Percentiles rank a stretch among this genome's conserved stretches.
Conservation (phyloP, 2,329 filamentous ascomycete species). For the Didymella lethalis region DNA sequence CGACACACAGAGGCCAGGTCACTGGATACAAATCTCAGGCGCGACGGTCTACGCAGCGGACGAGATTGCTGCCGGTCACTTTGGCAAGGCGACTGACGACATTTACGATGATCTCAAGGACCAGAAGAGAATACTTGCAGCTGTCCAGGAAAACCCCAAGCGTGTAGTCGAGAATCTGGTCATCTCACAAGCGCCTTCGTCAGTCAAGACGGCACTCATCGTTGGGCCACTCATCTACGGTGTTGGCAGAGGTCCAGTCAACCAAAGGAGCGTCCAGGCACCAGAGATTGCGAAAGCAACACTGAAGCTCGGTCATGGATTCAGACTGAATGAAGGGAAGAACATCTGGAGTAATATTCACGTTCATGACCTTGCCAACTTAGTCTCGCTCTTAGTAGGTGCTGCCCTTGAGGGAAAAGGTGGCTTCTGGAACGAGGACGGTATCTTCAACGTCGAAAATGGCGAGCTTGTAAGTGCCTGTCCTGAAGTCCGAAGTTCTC, state of each 20-base stretch:
- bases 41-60: slow-evolving; percentile 19
- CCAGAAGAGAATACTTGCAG: slow-evolving; percentile 12
- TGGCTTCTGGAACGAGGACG: slow-evolving; percentile 61
- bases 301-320: slow-evolving; percentile 58
- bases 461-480: slow-evolving; percentile 46
- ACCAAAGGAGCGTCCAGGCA: slow-evolving; percentile 63
- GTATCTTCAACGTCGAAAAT: slow-evolving; percentile 71
- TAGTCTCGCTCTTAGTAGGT: slow-evolving; percentile 62
- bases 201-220: slow-evolving; percentile 54
- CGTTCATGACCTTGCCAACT: slow-evolving; percentile 65
- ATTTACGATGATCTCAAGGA: slow-evolving; percentile 22
- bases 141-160: slow-evolving; percentile 19
- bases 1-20: slow-evolving; percentile 8
- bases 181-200: slow-evolving; percentile 17
- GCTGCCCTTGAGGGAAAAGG: slow-evolving; percentile 51
- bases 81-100: slow-evolving; percentile 15
- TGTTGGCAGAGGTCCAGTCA: slow-evolving; percentile 61
- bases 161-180: slow-evolving; percentile 30
- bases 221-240: slow-evolving; percentile 70
- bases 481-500: no score
- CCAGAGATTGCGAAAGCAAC: slow-evolving; percentile 60
- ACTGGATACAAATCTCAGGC: slow-evolving; percentile 27
- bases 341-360: slow-evolving; percentile 62
- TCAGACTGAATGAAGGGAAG: slow-evolving; percentile 63
- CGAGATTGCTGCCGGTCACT: slow-evolving; percentile 17